These are phyloP conservation scores for Microcyclospora pomicola DNA, from an alignment of 2,329 filamentous ascomycete species.

Conservation along the genomic window DNA sequence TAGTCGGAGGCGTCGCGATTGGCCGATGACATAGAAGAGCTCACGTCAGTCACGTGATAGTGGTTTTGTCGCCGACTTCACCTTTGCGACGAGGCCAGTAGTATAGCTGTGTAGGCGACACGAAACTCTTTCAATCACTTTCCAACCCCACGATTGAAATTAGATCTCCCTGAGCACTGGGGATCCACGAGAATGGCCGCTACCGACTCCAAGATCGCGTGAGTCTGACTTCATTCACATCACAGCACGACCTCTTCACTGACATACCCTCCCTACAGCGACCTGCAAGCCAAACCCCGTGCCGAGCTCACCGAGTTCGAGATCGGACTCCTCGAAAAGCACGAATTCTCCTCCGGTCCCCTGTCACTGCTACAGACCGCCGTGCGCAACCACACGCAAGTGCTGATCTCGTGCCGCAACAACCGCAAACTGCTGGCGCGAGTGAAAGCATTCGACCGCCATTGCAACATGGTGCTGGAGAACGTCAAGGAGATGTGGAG, in stretches of 20 bases:
- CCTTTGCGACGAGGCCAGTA: too few relatives aligned
- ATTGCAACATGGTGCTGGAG: constrained; percentile 98
- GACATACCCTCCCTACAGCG: constrained; percentile 42
- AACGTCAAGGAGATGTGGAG: constrained; percentile 99
- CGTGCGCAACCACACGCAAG: constrained; percentile 85
- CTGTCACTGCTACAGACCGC: constrained; percentile 94
- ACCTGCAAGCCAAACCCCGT: constrained; percentile 78
- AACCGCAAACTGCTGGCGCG: constrained; percentile 95
- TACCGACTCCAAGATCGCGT: constrained; percentile 33
- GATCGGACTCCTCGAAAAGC: constrained; percentile 65
- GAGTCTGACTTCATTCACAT: constrained; percentile 7
- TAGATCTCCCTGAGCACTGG: too few relatives aligned
- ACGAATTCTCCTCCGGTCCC: constrained; percentile 66
- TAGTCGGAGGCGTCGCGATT: too few relatives aligned
- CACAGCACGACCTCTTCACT: constrained; percentile 7
- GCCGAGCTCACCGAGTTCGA: constrained; percentile 90
- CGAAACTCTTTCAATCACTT: too few relatives aligned
- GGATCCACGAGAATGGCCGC: constrained; percentile 14
- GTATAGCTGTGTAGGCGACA: too few relatives aligned
- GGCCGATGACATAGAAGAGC: too few relatives aligned
- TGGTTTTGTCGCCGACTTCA: too few relatives aligned
- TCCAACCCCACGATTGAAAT: too few relatives aligned
- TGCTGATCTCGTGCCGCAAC: constrained; percentile 94
- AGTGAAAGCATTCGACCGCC: constrained; percentile 95
- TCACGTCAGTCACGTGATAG: too few relatives aligned